phyloP scores from a whole-genome alignment of 2,329 filamentous ascomycete genomes.

The Hirsutella thompsonii region DNA sequence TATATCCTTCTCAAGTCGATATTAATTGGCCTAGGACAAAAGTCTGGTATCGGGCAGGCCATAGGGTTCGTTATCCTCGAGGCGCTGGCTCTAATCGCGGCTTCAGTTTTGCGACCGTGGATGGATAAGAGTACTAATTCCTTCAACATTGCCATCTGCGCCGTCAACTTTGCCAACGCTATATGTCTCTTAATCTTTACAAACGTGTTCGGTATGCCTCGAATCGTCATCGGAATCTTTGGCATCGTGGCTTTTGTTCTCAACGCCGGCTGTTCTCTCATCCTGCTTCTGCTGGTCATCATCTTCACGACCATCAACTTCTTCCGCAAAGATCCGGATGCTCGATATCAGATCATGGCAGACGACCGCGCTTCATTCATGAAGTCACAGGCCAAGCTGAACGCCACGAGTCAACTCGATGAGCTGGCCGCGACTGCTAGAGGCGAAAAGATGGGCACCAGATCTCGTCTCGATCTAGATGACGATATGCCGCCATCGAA shows the following conservation, averaged over 20 bases:
- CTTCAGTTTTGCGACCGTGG: slow-evolving; percentile 77
- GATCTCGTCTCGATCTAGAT: slow-evolving; percentile 22
- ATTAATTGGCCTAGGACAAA: slow-evolving; percentile 75
- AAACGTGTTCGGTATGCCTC: slow-evolving; percentile 70
- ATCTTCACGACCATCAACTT: slow-evolving; percentile 53
- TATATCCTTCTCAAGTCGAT: slow-evolving; percentile 78
- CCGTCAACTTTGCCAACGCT: slow-evolving; percentile 80
- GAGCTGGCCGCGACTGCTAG: slow-evolving; percentile 80
- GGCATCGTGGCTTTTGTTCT: slow-evolving; percentile 81
- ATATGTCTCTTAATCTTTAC: slow-evolving; percentile 86
- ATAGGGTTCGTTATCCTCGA: slow-evolving; percentile 77
- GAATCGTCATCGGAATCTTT: slow-evolving; percentile 74
- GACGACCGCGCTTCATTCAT: slow-evolving; percentile 95
- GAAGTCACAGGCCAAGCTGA: slow-evolving; percentile 81
- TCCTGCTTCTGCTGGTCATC: slow-evolving; percentile 68
- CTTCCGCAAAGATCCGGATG: slow-evolving; percentile 86
- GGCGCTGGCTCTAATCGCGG: slow-evolving; percentile 60
- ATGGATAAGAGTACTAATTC: slow-evolving; percentile 99
- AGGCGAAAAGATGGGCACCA: slow-evolving; percentile 55
- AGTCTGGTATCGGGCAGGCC: slow-evolving; percentile 58
- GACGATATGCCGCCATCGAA: slow-evolving; percentile 16
- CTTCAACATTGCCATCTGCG: slow-evolving; percentile 88
- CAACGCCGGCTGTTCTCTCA: slow-evolving; percentile 72
- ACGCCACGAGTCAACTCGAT: slow-evolving; percentile 70
- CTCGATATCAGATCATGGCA: slow-evolving; percentile 89